phyloP scores from a whole-genome alignment of 371 early-diverging fungal genomes.

The Mortierella polycephala region DNA sequence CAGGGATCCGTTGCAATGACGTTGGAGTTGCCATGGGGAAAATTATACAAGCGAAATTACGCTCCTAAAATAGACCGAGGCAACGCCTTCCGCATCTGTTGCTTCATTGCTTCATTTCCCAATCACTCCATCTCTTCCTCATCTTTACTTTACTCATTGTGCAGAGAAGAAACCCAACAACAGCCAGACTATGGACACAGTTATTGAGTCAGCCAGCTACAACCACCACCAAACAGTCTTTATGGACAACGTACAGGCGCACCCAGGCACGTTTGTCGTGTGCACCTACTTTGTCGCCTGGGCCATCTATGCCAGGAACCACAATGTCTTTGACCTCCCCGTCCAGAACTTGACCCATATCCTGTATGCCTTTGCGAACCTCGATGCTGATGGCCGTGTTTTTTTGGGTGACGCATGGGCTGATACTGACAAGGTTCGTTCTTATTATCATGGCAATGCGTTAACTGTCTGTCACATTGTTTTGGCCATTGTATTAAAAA shows the following conservation, averaged over 20 bases:
- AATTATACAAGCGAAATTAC: not conserved
- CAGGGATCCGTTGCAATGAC: not conserved
- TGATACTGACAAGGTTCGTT: constrained; percentile 74
- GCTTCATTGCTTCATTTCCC: not conserved
- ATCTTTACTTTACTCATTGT: constrained; percentile 4
- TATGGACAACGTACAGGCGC: constrained; percentile 7
- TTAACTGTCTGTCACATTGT: not conserved
- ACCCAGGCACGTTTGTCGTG: constrained; percentile 49
- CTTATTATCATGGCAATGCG: not conserved
- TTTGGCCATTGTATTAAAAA: not conserved
- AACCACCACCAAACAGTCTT: constrained; percentile 20
- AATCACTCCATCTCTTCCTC: not conserved
- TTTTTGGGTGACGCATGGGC: constrained; percentile 82
- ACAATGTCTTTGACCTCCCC: constrained; percentile 71
- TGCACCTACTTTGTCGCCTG: constrained; percentile 69
- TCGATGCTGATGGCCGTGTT: constrained; percentile 72
- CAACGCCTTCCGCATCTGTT: not conserved
- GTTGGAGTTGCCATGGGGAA: not conserved
- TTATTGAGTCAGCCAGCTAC: constrained; percentile 18
- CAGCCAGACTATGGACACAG: constrained; percentile 11
- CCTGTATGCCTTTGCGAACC: constrained; percentile 91
- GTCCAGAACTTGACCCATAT: constrained; percentile 80
- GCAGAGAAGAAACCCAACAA: not conserved
- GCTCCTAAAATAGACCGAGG: constrained; percentile 4
- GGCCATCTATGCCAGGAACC: constrained; percentile 81